These are phyloP conservation scores for Globisporangium apiculatum DNA, from an alignment of 352 stramenopile genomes.

Conservation along the genomic window DNA sequence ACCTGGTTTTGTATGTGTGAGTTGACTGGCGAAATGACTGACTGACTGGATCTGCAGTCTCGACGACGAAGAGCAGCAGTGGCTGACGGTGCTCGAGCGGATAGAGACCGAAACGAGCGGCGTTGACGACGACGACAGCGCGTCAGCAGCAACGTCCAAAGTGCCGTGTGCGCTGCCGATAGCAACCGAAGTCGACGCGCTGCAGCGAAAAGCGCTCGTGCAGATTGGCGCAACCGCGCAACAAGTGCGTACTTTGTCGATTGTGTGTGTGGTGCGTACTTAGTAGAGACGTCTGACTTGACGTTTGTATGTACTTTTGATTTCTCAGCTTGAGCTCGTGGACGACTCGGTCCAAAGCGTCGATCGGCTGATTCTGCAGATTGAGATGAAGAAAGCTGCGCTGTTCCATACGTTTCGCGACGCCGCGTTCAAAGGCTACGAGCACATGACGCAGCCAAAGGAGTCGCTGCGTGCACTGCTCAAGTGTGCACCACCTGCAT, in stretches of 20 bases:
- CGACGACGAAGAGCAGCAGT: constrained; percentile 46
- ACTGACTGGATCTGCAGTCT: constrained; percentile 15
- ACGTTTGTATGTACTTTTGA: constrained; percentile 1
- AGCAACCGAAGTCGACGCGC: constrained; percentile 30
- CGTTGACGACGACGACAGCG: constrained; percentile 5
- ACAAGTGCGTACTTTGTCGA: constrained; percentile 19
- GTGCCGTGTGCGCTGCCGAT: constrained; percentile 35
- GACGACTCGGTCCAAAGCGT: constrained; percentile 59
- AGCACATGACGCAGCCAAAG: constrained; percentile 51
- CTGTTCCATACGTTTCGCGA: constrained; percentile 71
- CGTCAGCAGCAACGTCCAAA: constrained; percentile 5
- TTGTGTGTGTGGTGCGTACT: neutral
- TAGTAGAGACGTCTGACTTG: neutral
- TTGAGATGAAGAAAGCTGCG: constrained; percentile 58
- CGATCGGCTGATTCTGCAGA: constrained; percentile 55
- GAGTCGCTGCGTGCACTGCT: constrained; percentile 62
- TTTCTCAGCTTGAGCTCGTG: constrained; percentile 37
- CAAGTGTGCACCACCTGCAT: constrained; percentile 11
- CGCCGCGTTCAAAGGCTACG: constrained; percentile 74
- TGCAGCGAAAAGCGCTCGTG: constrained; percentile 40
- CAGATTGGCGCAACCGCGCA: constrained; percentile 34
- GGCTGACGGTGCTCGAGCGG: constrained; percentile 31
- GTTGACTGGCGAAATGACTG: too few species aligned
- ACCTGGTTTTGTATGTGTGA: too few species aligned
- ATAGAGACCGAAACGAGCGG: constrained; percentile 22